phyloP scores from a whole-genome alignment of 1,284 basidiomycete species.

The Naganishia sp. region DNA sequence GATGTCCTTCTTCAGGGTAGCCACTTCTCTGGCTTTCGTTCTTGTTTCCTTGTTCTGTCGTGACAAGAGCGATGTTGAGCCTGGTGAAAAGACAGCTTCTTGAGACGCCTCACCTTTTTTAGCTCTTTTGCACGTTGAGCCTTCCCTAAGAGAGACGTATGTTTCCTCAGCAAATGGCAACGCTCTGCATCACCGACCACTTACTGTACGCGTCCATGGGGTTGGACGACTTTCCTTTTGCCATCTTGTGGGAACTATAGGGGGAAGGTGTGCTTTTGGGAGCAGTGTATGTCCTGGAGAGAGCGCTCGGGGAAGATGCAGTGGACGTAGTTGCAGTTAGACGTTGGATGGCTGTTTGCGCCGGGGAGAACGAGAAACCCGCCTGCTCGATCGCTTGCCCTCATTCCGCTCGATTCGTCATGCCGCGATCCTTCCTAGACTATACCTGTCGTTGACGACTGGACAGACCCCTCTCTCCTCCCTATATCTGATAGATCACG shows the following conservation, averaged over 20 bases:
- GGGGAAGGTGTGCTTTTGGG: too few relatives aligned
- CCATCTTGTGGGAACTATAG: slow-evolving; percentile 59
- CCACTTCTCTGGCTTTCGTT: slow-evolving; percentile 73
- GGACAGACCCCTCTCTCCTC: neutral
- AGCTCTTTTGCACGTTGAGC: slow-evolving; percentile 82
- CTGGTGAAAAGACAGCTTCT: neutral
- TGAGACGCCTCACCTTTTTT: slow-evolving; percentile 67
- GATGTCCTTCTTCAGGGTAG: slow-evolving; percentile 84
- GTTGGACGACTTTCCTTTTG: slow-evolving; percentile 76
- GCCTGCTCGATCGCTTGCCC: slow-evolving; percentile 17
- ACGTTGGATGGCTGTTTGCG: too few relatives aligned
- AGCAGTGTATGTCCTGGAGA: too few relatives aligned
- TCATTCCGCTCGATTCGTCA: slow-evolving; percentile 19
- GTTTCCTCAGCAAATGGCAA: slow-evolving; percentile 17
- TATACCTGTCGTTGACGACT: neutral
- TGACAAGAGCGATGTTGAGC: slow-evolving; percentile 5
- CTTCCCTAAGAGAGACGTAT: slow-evolving; percentile 63
- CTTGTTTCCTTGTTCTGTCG: slow-evolving; percentile 78
- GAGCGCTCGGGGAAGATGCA: neutral
- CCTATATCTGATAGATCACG: neutral
- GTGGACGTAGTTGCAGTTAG: too few relatives aligned
- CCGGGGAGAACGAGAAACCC: neutral
- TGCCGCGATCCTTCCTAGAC: neutral
- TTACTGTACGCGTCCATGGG: slow-evolving; percentile 80
- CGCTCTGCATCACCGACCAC: slow-evolving; percentile 36